A percentile compares a stretch with the other conserved stretches of the same genome.
Evolutionary conservation across 1,139 yeast genomes (phyloP).

Genomic region (Debaryomyces nepalensis): DNA sequence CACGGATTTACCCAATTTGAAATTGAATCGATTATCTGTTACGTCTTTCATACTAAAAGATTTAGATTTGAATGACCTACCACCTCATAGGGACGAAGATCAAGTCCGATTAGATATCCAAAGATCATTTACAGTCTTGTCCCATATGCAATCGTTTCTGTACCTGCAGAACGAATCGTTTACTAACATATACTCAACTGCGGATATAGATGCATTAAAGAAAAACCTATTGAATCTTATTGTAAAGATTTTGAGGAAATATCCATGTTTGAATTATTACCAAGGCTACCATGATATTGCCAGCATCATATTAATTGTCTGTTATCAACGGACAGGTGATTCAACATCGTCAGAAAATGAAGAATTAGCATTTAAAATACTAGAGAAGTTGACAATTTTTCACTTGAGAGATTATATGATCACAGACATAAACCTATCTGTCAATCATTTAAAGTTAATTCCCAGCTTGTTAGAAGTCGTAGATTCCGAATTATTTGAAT

Average conservation of each 20-base stretch:
- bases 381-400: constrained; percentile 62
- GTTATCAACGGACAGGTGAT: constrained; percentile 29
- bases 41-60: constrained; percentile 25
- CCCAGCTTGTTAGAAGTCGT: constrained; percentile 59
- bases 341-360: constrained; percentile 30
- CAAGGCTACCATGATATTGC: constrained; percentile 95
- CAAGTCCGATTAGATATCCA: constrained; percentile 81
- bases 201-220: constrained; percentile 42
- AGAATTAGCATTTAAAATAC: constrained; percentile 46
- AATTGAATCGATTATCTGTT: constrained; percentile 7
- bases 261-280: constrained; percentile 73
- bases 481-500: constrained; percentile 56
- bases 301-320: constrained; percentile 64
- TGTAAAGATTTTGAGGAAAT: constrained; percentile 56
- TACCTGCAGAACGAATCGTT: constrained; percentile 30
- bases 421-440: constrained; percentile 64
- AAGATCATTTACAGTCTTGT: constrained; percentile 61
- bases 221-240: constrained; percentile 53
- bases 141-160: constrained; percentile 33
- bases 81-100: constrained; percentile 68
- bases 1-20: constrained; percentile 10
- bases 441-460: constrained; percentile 66
- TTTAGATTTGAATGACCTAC: constrained; percentile 34
- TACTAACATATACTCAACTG: constrained; percentile 38
- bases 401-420: constrained; percentile 88